Percentiles rank a stretch among this genome's conserved stretches.
Evolutionary conservation across 1,284 basidiomycete species (phyloP).

Genomic region (Athelia psychrophila): DNA sequence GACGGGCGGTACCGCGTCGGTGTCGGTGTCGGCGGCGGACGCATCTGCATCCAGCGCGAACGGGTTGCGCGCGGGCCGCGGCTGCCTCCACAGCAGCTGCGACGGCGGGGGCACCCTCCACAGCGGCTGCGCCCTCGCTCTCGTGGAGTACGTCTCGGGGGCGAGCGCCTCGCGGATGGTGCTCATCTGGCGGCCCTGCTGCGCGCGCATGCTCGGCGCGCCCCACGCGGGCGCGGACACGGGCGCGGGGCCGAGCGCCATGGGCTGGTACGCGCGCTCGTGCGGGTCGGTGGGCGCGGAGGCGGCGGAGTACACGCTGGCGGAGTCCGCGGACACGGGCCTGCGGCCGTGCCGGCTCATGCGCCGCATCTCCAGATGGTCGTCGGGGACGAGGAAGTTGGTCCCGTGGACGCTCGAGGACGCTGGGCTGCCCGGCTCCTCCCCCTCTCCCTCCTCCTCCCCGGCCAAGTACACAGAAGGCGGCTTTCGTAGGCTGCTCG

Average conservation of each 20-base stretch:
- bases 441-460: background rate
- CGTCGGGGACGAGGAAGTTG: background rate
- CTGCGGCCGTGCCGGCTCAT: background rate
- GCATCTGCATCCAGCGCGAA: background rate
- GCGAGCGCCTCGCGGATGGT: slow-evolving; percentile 15
- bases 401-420: background rate
- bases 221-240: slow-evolving; percentile 3
- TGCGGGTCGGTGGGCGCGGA: slow-evolving; percentile 32
- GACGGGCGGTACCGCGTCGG: too few species aligned
- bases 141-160: slow-evolving; percentile 18
- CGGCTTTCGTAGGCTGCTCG: background rate
- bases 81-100: background rate
- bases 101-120: background rate
- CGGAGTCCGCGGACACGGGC: slow-evolving; percentile 24
- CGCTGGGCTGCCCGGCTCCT: background rate
- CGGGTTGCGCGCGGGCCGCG: background rate
- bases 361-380: background rate
- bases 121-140: slow-evolving; percentile 11
- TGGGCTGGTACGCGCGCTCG: slow-evolving; percentile 14
- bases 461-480: background rate
- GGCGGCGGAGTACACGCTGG: slow-evolving; percentile 36
- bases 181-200: slow-evolving; percentile 6
- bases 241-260: slow-evolving; percentile 4
- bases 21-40: too few species aligned
- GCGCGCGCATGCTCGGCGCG: background rate